Base-by-base conservation (phyloP, 2,329 filamentous ascomycete species). In the Talaromyces sp. region DNA sequence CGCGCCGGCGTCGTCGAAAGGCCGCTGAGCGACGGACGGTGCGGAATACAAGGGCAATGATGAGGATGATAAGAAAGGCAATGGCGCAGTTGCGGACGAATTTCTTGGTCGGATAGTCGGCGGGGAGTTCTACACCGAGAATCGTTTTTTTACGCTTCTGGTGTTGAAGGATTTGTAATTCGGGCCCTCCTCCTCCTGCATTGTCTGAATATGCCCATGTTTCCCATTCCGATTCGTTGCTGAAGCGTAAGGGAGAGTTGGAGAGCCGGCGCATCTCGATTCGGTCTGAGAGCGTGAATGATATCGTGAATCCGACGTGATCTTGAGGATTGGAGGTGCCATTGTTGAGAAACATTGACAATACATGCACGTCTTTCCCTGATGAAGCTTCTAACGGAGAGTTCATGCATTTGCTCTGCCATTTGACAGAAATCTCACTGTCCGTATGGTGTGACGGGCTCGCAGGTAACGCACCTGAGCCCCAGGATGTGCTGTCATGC, bases 1-100 rank as follows among this genome's bases (percentile, higher is more conserved):
- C 83, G 13, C 79, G 80, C 60, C 80, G 78, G 31, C 76, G 78
- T 64, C 79, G 77, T 62, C 78, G 84, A 63, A 79, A 79, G 19
- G 64, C 64, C 21, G 65, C 64, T 27, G 66, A 70, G 60, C 77
- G 73, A 26, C 75, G 76, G 58, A 82, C 73, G 49, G 79, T 71
- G 5, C 73, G 70, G 64, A 80, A 72, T 21, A 81, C 51, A 9
- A 75, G 58, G 1, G 66, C 52, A 7, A 70, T 55, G 38, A 73
- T 68, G 6, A 79, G 62, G 31, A 75, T 69, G 3, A 79, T 67
- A 13, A 84, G 71, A n/a, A 77, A 69, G 46, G 79, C 72, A 3
- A 82, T 67, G 3, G 75, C 75, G 17, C 77, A 69, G 10, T 78
- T 64, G 54, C 78, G 70, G 32, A 68, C 51, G 17, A 68, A 62